A percentile compares a stretch with the other conserved stretches of the same genome.
These are phyloP conservation scores for Pseudocercospora fuligena DNA, from an alignment of 2,329 filamentous ascomycete species.

Conservation along the genomic window DNA sequence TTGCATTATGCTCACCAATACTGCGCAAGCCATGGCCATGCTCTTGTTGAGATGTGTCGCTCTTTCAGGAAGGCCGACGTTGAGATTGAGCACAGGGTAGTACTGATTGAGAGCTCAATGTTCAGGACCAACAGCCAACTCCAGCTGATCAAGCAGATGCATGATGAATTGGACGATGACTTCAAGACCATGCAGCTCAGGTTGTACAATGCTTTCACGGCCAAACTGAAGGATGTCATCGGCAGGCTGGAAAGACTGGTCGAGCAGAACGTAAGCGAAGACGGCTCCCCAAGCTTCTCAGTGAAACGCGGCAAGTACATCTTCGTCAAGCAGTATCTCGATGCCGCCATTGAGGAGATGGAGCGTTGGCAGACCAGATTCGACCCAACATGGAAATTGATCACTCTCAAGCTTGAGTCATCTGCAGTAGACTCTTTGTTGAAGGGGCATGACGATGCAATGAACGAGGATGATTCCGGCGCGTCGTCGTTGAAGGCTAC, in stretches of 20 bases:
- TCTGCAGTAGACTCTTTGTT: not conserved
- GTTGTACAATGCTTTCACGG: constrained; percentile 11
- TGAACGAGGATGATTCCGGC: not conserved
- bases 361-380: constrained; percentile 42
- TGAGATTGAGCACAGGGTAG: constrained; percentile 29
- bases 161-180: constrained; percentile 28
- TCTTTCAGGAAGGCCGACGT: constrained; percentile 28
- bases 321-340: constrained; percentile 32
- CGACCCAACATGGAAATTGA: constrained; percentile 44
- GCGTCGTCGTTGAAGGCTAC: not conserved
- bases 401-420: constrained; percentile 23
- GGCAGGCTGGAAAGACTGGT: constrained; percentile 1
- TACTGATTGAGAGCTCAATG: constrained; percentile 30
- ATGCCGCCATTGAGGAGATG: constrained; percentile 39
- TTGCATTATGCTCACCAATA: not conserved
- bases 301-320: constrained; percentile 25
- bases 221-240: constrained; percentile 11
- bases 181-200: constrained; percentile 29
- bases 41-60: constrained; percentile 11
- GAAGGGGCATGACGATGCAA: not conserved
- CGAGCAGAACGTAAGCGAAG: not conserved
- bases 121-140: constrained; percentile 35
- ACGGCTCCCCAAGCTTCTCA: not conserved
- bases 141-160: constrained; percentile 31
- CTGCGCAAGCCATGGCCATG: constrained; percentile 10